Conservation (phyloP, 2,329 filamentous ascomycete species). For the Didymosphaeria variabile region DNA sequence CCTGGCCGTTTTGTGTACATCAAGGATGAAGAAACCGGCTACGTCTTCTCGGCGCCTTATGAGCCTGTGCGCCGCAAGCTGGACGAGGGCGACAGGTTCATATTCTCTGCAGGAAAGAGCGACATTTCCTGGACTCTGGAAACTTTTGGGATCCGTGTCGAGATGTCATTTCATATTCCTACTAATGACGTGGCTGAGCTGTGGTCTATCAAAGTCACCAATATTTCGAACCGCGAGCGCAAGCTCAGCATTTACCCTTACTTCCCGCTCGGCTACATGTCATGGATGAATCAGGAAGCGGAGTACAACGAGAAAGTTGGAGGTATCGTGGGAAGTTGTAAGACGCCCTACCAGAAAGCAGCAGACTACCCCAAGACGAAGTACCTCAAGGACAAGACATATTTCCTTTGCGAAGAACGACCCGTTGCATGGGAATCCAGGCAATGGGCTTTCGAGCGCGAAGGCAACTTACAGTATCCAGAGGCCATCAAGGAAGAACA, state of each 20-base stretch:
- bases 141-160: conserved; percentile 60
- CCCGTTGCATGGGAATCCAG: conserved; percentile 64
- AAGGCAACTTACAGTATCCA: conserved; percentile 64
- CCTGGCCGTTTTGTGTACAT: conserved; percentile 68
- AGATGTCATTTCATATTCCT: conserved; percentile 62
- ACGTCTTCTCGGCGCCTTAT: conserved; percentile 65
- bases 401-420: conserved; percentile 63
- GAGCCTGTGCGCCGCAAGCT: conserved; percentile 62
- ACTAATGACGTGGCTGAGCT: conserved; percentile 65
- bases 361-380: conserved; percentile 67
- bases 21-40: conserved; percentile 63
- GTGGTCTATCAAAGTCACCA: conserved; percentile 64
- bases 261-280: conserved; percentile 69
- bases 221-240: conserved; percentile 56
- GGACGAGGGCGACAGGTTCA: conserved; percentile 53
- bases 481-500: conserved; percentile 53
- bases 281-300: conserved; percentile 69
- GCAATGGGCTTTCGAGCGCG: conserved; percentile 64
- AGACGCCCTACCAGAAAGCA: conserved; percentile 67
- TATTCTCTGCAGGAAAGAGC: conserved; percentile 65
- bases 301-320: conserved; percentile 60
- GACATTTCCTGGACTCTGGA: conserved; percentile 65
- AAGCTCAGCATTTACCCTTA: conserved; percentile 65
- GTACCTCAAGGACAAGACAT: conserved; percentile 65
- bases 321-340: conserved; percentile 62